Base-by-base conservation (phyloP, 106 monocot species). In the Allium sativum region DNA sequence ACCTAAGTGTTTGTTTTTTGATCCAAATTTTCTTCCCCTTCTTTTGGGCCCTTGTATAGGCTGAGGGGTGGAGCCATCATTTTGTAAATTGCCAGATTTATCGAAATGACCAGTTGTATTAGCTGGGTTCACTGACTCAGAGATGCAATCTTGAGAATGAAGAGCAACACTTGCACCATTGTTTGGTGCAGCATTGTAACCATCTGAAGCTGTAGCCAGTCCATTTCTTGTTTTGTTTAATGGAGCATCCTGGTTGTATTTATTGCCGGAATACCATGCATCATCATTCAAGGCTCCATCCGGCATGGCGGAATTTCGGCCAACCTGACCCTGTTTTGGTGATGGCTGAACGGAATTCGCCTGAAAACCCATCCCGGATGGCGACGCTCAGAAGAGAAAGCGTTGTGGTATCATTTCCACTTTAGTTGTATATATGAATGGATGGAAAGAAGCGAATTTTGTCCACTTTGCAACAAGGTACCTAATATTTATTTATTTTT, bases 401-500 rank as follows among this genome's bases (percentile, higher is more conserved):
- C n/a, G n/a, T n/a, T n/a, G n/a, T n/a, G n/a, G n/a, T n/a, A 91
- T 63, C 82, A 91, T 76, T 91, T 78, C 62, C 91, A 91, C 69
- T 80, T 91, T 40, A 67, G 91, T 13, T 91, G 86, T 72, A 91
- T 83, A 76, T 91, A 91, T 58, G 91, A 91, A 53, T 91, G 91
- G 91, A 91, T 86, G 86, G 91, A 91, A 75, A 78, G 83, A 76
- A 91, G 91, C 61, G 91, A 91, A 41, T 78, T 60, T 42, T 91
- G 91, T 62, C 91, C 91, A 20, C 52, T 91, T 57, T 91, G 91
- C 20, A 83, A 86, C 65, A 78, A 91, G 86, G 91, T 91, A 80
- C 21, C 1, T 42, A 56, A 2, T 8, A 12, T 21, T 43, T 8
- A 64, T 20, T 52, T 56, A 9, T 54, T 45, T 48, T 9, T 1